A percentile compares a stretch with the other conserved stretches of the same genome.
phyloP scores from a whole-genome alignment of 1,139 yeast genomes.

The Yamadazyma spencermartinsiae region DNA sequence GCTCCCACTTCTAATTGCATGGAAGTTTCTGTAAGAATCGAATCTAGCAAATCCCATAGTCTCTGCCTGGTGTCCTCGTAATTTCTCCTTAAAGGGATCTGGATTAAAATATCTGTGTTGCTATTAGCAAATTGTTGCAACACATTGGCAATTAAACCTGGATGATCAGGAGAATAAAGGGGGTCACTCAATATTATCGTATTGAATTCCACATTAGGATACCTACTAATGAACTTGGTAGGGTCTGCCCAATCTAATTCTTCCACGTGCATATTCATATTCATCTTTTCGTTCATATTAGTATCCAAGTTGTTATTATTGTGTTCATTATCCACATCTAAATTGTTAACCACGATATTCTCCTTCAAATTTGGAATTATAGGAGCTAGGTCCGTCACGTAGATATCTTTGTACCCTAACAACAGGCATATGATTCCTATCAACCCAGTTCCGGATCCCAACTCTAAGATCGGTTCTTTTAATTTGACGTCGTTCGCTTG shows the following conservation, averaged over 20 bases:
- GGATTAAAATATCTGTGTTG: slow-evolving; percentile 56
- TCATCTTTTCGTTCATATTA: slow-evolving; percentile 1
- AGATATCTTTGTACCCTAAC: slow-evolving; percentile 47
- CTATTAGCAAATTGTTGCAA: slow-evolving; percentile 36
- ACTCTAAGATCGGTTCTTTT: slow-evolving; percentile 58
- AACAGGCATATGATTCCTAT: slow-evolving; percentile 69
- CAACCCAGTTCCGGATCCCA: slow-evolving; percentile 94
- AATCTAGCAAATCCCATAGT: slow-evolving; percentile 56
- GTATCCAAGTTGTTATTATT: not conserved
- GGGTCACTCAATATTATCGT: slow-evolving; percentile 83
- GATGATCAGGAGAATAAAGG: slow-evolving; percentile 80
- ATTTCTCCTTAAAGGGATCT: slow-evolving; percentile 70
- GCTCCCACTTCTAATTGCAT: slow-evolving; percentile 54
- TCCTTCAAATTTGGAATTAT: slow-evolving; percentile 65
- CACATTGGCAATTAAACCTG: slow-evolving; percentile 66
- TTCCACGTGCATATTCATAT: slow-evolving; percentile 28
- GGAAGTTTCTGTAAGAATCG: slow-evolving; percentile 26
- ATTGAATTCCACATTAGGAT: slow-evolving; percentile 35
- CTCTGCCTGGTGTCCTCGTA: slow-evolving; percentile 63
- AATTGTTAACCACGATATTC: slow-evolving; percentile 56
- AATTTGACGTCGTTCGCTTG: slow-evolving; percentile 19
- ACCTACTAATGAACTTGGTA: slow-evolving; percentile 26
- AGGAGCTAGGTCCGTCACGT: slow-evolving; percentile 76
- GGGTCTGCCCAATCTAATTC: slow-evolving; percentile 82
- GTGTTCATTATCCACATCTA: slow-evolving; percentile 17